Evolutionary conservation across 768 basidiomycete species (phyloP), one percentile per base, ranked within the genome.

Genomic region (Tulasnella sp.): DNA sequence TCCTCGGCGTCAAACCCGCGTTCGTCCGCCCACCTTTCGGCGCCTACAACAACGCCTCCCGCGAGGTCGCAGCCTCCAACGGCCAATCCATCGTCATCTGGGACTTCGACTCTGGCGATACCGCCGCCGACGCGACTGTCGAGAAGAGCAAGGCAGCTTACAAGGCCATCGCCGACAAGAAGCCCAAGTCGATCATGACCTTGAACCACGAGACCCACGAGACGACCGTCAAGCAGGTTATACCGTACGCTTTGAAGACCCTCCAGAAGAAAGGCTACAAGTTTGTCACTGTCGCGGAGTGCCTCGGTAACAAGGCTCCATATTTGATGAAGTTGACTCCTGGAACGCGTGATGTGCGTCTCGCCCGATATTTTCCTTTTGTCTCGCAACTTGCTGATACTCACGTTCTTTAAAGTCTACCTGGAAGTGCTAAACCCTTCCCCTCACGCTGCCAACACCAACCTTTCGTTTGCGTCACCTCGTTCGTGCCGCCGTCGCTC

Each of bases 161-260:
- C 62, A 3, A 31, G n/a, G 19, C 46, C 1, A 31, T 75, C n/a
- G 68, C 74, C 16, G 34, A 38, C 36, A 72, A 80, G 58, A 71
- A 80, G 27, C 80, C 80, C 42, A 18, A 9, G 39, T 42, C 58
- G 34, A 72, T 80, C 36, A 56, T 80, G 52, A 62, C 81, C 21
- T 68, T 81, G 21, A 81, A 81, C 80, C 81, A 81, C 75, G 81
- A 81, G 75, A 82, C 81, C 21, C 81, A 83, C 58, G 27, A 80
- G 19, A 72, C 73, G 27, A 82, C 83, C 4, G 83, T 80, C 75
- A 81, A 79, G 7, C 79, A 71, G 36, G 38, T 46, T 7, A 27
- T 78, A 8, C 74, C 46, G 16, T 76, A 48, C 56, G 75, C 56
- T 62, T n/a, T 76, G 39, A 21, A 62, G n/a, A n/a, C 36, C n/a